A percentile compares a stretch with the other conserved stretches of the same genome.
Conservation (phyloP, 805 yeast genomes). For the Barnettozyma californica region DNA sequence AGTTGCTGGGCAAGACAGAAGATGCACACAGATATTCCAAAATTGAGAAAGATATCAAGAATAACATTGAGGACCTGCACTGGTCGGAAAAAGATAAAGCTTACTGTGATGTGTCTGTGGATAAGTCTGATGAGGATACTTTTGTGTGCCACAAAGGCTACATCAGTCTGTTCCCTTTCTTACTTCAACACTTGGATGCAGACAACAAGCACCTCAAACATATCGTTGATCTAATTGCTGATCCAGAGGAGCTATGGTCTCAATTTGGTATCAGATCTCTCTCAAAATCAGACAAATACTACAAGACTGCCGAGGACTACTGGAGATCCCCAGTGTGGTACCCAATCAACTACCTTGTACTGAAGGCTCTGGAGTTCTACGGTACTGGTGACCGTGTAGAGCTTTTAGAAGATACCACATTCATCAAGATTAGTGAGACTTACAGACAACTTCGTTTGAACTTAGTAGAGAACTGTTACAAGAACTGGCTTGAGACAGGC, state of each 20-base stretch:
- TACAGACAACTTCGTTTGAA: constrained; percentile 60
- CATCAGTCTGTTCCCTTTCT: constrained; percentile 79
- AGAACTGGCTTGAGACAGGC: constrained; percentile 72
- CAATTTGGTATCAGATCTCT: constrained; percentile 77
- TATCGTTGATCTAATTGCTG: constrained; percentile 52
- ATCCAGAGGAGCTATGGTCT: constrained; percentile 73
- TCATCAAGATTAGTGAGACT: constrained; percentile 35
- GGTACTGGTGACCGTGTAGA: constrained; percentile 21
- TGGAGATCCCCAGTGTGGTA: constrained; percentile 97
- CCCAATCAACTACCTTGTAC: constrained; percentile 77
- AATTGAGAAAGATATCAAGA: constrained; percentile 51
- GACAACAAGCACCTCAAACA: constrained; percentile 42
- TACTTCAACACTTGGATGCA: constrained; percentile 56
- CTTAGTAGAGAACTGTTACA: constrained; percentile 59
- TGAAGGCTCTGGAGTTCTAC: constrained; percentile 67
- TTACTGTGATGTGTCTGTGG: constrained; percentile 81
- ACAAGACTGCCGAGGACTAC: constrained; percentile 81
- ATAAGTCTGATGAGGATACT: constrained; percentile 64
- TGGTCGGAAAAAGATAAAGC: constrained; percentile 66
- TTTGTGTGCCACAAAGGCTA: constrained; percentile 89
- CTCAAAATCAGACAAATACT: constrained; percentile 58
- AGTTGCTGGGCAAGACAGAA: constrained; percentile 47
- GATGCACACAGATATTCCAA: constrained; percentile 51
- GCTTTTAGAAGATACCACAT: constrained; percentile 26
- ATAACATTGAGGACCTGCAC: constrained; percentile 67